Evolutionary conservation across 2,329 filamentous ascomycete species (phyloP), one percentile per base, ranked within the genome.

Genomic region (Diplodia seriata): DNA sequence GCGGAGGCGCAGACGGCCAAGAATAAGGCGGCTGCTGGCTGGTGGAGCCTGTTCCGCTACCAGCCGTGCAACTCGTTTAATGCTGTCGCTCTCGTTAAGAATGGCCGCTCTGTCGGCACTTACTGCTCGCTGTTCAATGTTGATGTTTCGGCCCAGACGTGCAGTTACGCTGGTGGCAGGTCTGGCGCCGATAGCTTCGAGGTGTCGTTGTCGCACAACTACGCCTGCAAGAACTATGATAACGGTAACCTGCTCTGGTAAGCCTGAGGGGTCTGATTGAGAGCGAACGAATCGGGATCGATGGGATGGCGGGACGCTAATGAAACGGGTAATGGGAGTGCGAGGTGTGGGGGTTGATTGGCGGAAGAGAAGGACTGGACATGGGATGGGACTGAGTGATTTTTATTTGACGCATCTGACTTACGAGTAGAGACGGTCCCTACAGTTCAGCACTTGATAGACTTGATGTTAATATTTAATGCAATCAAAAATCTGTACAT

Each of bases 11-110:
- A 71, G 62, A 50, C 29, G 14, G 54, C 66, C 12, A 38, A 38
- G 31, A 68, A 68, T 49, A 61, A 29, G 49, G 47, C 47, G 12
- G 31, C 65, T 20, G 40, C 49, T 26, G 38, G n/a, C 49, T 57
- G 43, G 20, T 67, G 65, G 65, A 47, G 14, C n/a, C 31, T 51
- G 11, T 59, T 20, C 29, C 57, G 23, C 36, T 67, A 59, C 54
- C 54, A 51, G 71, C 76, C 72, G 12, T 79, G 76, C 72, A 72
- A 73, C 43, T 78, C 76, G 70, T 75, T 74, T 71, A 76, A 78
- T 67, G 76, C 76, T 2, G 77, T 78, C 68, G 59, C 77, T 14
- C 68, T 77, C n/a, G 69, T 72, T 43, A 73, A 73, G 59, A 71
- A 76, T 61, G 68, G 68, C 1, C 68, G 69, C 38, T 63, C 69